phyloP scores from a whole-genome alignment of 345 rosid genomes.

The Eucalyptus cloeziana region DNA sequence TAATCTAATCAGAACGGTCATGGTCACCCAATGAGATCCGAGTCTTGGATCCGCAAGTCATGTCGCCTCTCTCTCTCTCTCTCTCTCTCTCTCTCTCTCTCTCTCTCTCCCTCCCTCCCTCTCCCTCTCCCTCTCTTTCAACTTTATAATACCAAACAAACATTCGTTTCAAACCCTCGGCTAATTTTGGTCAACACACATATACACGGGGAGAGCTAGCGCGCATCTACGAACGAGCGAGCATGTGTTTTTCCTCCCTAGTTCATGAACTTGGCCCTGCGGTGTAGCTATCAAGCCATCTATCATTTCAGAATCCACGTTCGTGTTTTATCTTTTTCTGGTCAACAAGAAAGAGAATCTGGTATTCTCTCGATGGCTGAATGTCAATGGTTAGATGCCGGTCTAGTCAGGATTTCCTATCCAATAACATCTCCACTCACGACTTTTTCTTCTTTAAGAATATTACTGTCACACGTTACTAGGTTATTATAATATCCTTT shows the following conservation, averaged over 20 bases:
- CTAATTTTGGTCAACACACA: constrained; percentile 3
- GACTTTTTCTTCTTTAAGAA: neutral
- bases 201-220: neutral
- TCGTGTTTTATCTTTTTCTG: neutral
- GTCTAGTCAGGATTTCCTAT: neutral
- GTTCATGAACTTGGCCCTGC: constrained; percentile 1
- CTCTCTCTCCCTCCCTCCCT: neutral
- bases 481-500: neutral
- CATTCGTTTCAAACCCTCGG: constrained; percentile 19
- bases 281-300: neutral
- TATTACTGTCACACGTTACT: neutral
- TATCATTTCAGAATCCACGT: neutral
- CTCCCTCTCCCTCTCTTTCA: constrained; percentile 2
- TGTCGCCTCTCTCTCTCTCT: neutral
- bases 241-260: neutral
- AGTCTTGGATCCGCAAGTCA: neutral
- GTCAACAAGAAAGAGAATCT: neutral
- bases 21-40: neutral
- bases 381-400: neutral
- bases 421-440: neutral
- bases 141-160: constrained; percentile 21
- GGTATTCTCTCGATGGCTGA: neutral
- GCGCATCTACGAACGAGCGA: neutral
- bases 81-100: neutral
- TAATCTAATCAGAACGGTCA: neutral